Conservation (phyloP, 305 asterid genomes). For the Fraxinus albicans region DNA sequence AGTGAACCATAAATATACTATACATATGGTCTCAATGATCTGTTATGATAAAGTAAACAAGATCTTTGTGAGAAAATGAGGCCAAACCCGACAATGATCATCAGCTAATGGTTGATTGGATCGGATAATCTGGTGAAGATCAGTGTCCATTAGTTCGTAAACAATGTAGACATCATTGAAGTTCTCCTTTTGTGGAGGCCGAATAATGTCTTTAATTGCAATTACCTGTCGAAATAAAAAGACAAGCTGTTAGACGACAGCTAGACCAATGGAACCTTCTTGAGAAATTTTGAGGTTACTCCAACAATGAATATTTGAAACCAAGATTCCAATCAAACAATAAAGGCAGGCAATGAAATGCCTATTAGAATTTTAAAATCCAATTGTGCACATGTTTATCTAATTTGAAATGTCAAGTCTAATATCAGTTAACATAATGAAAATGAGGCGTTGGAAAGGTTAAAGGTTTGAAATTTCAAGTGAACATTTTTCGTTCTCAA, state of each 20-base stretch:
- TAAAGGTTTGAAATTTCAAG: neutral
- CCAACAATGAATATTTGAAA: neutral
- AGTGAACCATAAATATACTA: neutral
- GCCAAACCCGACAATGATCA: slow-evolving; percentile 31
- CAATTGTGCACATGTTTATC: neutral
- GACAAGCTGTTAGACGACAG: neutral
- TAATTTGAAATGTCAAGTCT: neutral
- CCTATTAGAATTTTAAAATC: neutral
- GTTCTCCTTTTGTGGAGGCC: slow-evolving; percentile 32
- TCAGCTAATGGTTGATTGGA: slow-evolving; percentile 30
- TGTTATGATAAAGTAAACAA: neutral
- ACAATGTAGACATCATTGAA: slow-evolving; percentile 36
- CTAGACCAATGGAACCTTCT: neutral
- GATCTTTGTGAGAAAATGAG: neutral
- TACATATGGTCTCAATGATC: neutral
- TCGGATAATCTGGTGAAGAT: slow-evolving; percentile 34
- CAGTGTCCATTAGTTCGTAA: slow-evolving; percentile 32
- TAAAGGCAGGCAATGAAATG: neutral
- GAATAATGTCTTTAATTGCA: slow-evolving; percentile 31
- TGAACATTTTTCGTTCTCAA: neutral
- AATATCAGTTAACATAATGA: neutral
- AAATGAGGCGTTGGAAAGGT: neutral
- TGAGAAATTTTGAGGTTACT: neutral
- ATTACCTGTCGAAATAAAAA: slow-evolving; percentile 22
- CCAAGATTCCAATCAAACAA: neutral